Base-by-base conservation (phyloP, 371 early-diverging fungal species). In the Lichtheimia ornata region DNA sequence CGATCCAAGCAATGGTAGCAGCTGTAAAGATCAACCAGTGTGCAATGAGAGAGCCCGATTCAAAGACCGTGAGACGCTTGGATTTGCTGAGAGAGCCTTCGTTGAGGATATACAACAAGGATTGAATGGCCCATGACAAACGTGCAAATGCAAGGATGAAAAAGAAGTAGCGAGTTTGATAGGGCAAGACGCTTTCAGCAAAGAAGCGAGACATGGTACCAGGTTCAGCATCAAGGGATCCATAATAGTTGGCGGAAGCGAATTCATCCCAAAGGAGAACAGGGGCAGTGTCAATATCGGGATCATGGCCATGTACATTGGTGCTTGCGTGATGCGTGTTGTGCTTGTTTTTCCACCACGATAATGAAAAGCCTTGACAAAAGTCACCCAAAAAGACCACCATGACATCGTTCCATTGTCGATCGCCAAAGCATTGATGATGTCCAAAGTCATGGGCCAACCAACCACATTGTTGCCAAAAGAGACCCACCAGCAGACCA, bases 331-430 rank as follows among this genome's bases (percentile, higher is more conserved):
- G 95, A 67, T 94, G 95, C 9, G 93, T 92, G 76, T 89, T 91
- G 81, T 94, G 95, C 83, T 94, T 93, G 75, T 93, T 85, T 74
- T 92, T 92, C 94, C 94, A 94, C 90, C 88, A 88, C 18, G 84
- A 82, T 6, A 89, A 81, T 18, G 87, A 86, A 65, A 91, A 89
- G 0, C 92, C 94, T 66, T 91, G 92, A 72, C 83, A 87, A 53
- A 92, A 77, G 65, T 89, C 89, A 55, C 95, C 95, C 47, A 90
- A 68, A 62, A 93, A 83, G 63, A 87, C 84, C 6, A 91, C 88
- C 41, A 89, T 47, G 15, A 77, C 54, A 67, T 91, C 85, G 59
- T 91, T 92, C 63, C 72, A 72, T 41, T 64, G 58, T 35, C 93
- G 84, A 66, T 88, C 86, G 42, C 83, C 71, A 70, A 91, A 93